A percentile compares a stretch with the other conserved stretches of the same genome.
Conservation (phyloP, 140 eudicot species). For the Flaveria floridana region DNA sequence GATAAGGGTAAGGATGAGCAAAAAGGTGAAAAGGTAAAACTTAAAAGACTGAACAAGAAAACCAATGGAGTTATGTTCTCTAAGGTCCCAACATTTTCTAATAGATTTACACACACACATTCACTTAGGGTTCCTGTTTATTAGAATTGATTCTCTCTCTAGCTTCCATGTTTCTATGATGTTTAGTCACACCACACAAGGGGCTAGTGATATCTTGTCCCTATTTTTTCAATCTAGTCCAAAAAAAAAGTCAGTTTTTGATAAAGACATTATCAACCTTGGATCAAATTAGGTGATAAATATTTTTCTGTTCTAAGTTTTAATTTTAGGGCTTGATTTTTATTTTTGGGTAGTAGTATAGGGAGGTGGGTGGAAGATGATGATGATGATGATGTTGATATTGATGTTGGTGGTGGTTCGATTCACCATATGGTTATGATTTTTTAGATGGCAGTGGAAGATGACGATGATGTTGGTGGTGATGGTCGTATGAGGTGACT, state of each 20-base stretch:
- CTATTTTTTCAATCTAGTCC: not conserved
- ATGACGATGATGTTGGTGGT: too few species aligned
- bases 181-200: not conserved
- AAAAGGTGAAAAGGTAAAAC: constrained; percentile 42
- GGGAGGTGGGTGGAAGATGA: not conserved
- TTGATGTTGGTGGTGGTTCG: too few species aligned
- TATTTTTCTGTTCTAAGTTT: not conserved
- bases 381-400: too few species aligned
- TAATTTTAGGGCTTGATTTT: too few species aligned
- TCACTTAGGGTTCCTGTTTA: not conserved
- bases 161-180: not conserved
- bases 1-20: constrained; percentile 17
- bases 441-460: too few species aligned
- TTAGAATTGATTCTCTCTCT: not conserved
- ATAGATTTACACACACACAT: not conserved
- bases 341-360: not conserved
- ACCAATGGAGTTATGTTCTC: not conserved
- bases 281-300: not conserved
- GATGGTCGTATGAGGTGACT: too few species aligned
- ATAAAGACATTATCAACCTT: not conserved
- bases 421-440: too few species aligned
- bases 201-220: not conserved
- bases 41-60: constrained; percentile 18
- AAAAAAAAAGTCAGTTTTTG: not conserved
- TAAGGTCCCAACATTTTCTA: not conserved